Evolutionary conservation across 352 stramenopile species (phyloP).

Genomic region (Phytophthora nicotianae): DNA sequence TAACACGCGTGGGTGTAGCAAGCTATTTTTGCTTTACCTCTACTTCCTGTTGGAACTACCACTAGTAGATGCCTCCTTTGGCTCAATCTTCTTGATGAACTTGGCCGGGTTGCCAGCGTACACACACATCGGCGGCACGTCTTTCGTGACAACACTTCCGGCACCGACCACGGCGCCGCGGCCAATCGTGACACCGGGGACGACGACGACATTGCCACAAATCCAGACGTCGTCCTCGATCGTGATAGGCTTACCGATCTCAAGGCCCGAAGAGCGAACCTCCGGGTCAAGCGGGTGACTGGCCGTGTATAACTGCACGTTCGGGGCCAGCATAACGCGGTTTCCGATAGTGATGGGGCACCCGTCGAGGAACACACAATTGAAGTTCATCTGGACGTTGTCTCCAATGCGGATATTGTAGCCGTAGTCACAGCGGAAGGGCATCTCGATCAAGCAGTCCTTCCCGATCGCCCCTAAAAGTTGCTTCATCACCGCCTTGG

Average conservation of each 20-base stretch:
- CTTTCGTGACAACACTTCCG: conserved; percentile 82
- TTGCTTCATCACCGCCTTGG: conserved; percentile 23
- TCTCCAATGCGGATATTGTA: conserved; percentile 78
- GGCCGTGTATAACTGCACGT: conserved; percentile 82
- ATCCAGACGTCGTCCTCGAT: conserved; percentile 91
- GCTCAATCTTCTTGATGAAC: conserved; percentile 72
- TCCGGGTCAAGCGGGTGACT: conserved; percentile 72
- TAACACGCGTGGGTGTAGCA: no score
- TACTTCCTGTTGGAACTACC: neutral
- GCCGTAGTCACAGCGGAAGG: conserved; percentile 91
- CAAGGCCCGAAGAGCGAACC: conserved; percentile 40
- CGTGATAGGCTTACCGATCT: conserved; percentile 71
- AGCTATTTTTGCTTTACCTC: neutral
- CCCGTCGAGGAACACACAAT: conserved; percentile 86
- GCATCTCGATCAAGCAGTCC: conserved; percentile 70
- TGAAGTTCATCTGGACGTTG: conserved; percentile 90
- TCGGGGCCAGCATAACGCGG: conserved; percentile 71
- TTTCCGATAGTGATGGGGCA: conserved; percentile 79
- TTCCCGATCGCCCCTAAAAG: neutral
- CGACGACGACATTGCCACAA: conserved; percentile 72
- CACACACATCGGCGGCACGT: conserved; percentile 67
- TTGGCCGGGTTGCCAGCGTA: conserved; percentile 79
- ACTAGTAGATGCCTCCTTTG: neutral
- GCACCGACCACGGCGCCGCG: conserved; percentile 71
- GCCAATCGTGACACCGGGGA: conserved; percentile 74